A percentile compares a stretch with the other conserved stretches of the same genome.
These are phyloP conservation scores for Colletotrichum liriopes DNA, from an alignment of 2,329 filamentous ascomycete species.

Conservation along the genomic window DNA sequence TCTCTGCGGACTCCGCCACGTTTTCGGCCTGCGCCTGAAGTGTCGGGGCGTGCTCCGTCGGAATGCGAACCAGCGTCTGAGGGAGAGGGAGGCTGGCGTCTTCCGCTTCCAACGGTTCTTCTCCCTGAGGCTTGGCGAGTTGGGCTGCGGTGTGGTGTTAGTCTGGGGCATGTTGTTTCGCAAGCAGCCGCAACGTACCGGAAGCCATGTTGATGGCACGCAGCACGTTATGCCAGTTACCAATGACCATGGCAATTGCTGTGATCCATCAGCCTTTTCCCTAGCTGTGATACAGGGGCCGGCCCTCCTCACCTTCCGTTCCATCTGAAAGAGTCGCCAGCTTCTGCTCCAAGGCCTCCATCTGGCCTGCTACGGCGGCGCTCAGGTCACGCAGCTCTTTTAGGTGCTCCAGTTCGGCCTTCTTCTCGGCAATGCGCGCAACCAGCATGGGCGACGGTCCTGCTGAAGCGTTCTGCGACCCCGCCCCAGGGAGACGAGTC, in stretches of 20 bases:
- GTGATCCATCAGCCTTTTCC: slow-evolving; percentile 26
- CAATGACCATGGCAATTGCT: slow-evolving; percentile 88
- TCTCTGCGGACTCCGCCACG: slow-evolving; percentile 62
- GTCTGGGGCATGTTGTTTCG: neutral
- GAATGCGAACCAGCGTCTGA: slow-evolving; percentile 87
- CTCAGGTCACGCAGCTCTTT: slow-evolving; percentile 85
- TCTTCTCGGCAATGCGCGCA: slow-evolving; percentile 88
- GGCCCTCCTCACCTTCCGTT: slow-evolving; percentile 75
- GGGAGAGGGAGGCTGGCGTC: slow-evolving; percentile 68
- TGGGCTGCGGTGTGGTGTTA: slow-evolving; percentile 67
- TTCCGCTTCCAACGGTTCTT: slow-evolving; percentile 54
- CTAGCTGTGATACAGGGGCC: neutral
- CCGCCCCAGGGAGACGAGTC: slow-evolving; percentile 77
- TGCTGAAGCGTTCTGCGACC: slow-evolving; percentile 61
- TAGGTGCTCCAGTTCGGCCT: slow-evolving; percentile 84
- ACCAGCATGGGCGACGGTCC: slow-evolving; percentile 80
- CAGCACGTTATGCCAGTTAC: slow-evolving; percentile 91
- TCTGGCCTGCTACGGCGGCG: slow-evolving; percentile 83
- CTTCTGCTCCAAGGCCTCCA: slow-evolving; percentile 86
- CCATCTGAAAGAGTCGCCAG: slow-evolving; percentile 84
- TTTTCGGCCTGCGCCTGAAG: slow-evolving; percentile 74
- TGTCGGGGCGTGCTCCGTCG: slow-evolving; percentile 81
- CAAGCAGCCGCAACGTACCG: slow-evolving; percentile 65
- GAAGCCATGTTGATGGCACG: slow-evolving; percentile 90
- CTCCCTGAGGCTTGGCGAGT: slow-evolving; percentile 72